Conservation (phyloP, 306 rosid genomes). For the Begonia masoniana region DNA sequence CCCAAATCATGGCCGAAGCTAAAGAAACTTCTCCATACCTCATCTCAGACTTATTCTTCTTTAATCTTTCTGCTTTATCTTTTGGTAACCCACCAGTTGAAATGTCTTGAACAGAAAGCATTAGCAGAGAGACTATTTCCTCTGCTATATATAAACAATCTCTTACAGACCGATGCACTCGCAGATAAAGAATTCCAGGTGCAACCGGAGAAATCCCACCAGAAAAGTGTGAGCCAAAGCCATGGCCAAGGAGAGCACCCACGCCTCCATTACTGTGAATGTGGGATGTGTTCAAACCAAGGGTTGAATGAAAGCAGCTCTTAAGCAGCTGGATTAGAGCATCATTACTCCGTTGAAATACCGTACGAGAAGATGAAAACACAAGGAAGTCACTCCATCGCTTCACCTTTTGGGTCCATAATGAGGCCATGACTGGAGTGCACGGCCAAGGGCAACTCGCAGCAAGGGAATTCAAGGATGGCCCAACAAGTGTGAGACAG, state of each 20-base stretch:
- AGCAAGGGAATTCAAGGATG: slow-evolving; percentile 54
- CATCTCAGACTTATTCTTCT: slow-evolving; percentile 50
- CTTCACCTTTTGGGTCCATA: slow-evolving; percentile 80
- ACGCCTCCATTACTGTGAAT: slow-evolving; percentile 50
- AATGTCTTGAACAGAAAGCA: slow-evolving; percentile 64
- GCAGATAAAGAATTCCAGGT: slow-evolving; percentile 84
- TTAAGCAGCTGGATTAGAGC: slow-evolving; percentile 89
- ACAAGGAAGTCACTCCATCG: slow-evolving; percentile 77
- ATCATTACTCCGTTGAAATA: slow-evolving; percentile 72
- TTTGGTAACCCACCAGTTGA: slow-evolving; percentile 41
- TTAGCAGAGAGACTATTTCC: slow-evolving; percentile 62
- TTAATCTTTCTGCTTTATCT: slow-evolving; percentile 36
- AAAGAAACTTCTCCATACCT: slow-evolving; percentile 63
- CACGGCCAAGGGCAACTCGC: slow-evolving; percentile 92
- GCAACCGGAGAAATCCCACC: slow-evolving; percentile 71
- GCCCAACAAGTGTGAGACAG: slow-evolving; percentile 45
- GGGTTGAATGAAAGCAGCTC: slow-evolving; percentile 78
- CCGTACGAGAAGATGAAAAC: slow-evolving; percentile 62
- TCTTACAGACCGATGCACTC: slow-evolving; percentile 58
- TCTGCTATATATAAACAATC: slow-evolving; percentile 54
- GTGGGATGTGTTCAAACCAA: slow-evolving; percentile 44
- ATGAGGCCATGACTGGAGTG: slow-evolving; percentile 57
- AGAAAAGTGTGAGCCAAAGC: slow-evolving; percentile 42
- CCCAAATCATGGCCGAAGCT: slow-evolving; percentile 50
- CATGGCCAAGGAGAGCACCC: slow-evolving; percentile 75